phyloP scores from a whole-genome alignment of 805 yeast genomes.

The Maudiozyma saulgeensis region DNA sequence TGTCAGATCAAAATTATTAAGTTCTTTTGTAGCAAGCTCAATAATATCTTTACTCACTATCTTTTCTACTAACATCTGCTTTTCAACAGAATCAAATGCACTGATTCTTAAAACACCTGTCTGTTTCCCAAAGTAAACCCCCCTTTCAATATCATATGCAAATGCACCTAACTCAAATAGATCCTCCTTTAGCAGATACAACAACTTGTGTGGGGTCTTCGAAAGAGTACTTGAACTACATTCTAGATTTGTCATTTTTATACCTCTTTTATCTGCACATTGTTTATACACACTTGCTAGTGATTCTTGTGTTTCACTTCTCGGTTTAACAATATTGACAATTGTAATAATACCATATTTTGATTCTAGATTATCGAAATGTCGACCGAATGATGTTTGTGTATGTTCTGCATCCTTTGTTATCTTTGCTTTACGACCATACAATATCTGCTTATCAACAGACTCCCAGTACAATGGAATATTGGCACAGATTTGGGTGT shows the following conservation, averaged over 20 bases:
- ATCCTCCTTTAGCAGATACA: conserved; percentile 53
- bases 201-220: conserved; percentile 30
- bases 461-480: conserved; percentile 95
- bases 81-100: conserved; percentile 81
- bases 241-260: conserved; percentile 32
- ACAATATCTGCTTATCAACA: conserved; percentile 52
- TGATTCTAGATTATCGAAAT: conserved; percentile 58
- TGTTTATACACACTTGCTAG: conserved; percentile 52
- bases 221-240: conserved; percentile 30
- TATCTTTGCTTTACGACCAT: conserved; percentile 72
- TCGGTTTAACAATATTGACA: conserved; percentile 60
- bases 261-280: conserved; percentile 34
- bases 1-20: conserved; percentile 32
- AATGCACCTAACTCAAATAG: conserved; percentile 79
- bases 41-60: conserved; percentile 66
- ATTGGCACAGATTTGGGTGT: conserved; percentile 79
- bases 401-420: conserved; percentile 75
- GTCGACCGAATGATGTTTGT: conserved; percentile 77
- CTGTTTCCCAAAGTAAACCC: conserved; percentile 65
- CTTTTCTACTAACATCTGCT: conserved; percentile 67
- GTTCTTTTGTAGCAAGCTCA: conserved; percentile 31
- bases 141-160: conserved; percentile 52
- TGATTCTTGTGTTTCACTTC: conserved; percentile 57
- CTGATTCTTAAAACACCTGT: conserved; percentile 85
- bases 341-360: conserved; percentile 81